These are phyloP conservation scores for Pterothamnion heteromorphum DNA, from an alignment of 31 red algal genomes.

Conservation along the genomic window DNA sequence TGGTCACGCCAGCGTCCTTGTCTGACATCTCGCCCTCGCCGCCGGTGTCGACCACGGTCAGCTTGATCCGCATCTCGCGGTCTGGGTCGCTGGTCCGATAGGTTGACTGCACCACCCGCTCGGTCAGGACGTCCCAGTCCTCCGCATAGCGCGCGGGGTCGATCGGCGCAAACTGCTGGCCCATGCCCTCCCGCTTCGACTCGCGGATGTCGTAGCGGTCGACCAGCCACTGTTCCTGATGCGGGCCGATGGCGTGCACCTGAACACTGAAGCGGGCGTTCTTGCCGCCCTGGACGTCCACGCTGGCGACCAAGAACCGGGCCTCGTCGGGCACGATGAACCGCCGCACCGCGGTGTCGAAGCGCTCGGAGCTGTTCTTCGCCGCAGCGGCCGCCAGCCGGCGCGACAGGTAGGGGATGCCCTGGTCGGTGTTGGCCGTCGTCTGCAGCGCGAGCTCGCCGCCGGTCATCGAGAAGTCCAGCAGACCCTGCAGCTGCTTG, in stretches of 20 bases:
- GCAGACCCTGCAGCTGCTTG: background rate
- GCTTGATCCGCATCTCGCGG: constrained; percentile 16
- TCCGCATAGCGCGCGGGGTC: background rate
- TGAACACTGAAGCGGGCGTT: background rate
- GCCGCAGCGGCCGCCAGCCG: background rate
- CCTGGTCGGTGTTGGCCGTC: background rate
- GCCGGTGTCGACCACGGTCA: background rate
- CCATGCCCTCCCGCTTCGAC: background rate
- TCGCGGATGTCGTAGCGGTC: constrained; percentile 4
- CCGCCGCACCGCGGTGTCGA: background rate
- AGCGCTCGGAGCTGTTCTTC: background rate
- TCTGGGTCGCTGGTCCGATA: background rate
- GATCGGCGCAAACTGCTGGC: background rate
- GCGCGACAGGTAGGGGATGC: background rate
- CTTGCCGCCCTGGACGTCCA: background rate
- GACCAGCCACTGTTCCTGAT: background rate
- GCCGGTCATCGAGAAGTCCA: background rate
- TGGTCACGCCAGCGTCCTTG: background rate
- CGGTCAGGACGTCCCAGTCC: background rate
- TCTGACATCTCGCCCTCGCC: background rate
- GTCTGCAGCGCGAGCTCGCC: background rate
- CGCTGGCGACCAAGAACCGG: background rate
- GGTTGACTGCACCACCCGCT: background rate
- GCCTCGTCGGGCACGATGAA: background rate
- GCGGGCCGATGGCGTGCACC: background rate